Evolutionary conservation across 345 rosid genomes (phyloP).

Genomic region (Theobroma cacao): DNA sequence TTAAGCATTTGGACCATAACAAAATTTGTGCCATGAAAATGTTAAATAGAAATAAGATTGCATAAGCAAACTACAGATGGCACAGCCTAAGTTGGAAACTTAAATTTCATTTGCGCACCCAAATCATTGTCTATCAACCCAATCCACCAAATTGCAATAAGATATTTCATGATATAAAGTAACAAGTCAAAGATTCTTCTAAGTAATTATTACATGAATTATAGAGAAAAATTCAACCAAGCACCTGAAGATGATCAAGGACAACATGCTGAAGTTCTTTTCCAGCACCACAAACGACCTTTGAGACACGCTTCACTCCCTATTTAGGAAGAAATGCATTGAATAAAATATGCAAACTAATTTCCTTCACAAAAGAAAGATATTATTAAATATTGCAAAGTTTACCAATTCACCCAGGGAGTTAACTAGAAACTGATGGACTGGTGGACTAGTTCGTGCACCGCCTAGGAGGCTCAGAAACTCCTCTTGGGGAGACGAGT

Average conservation of each 20-base stretch:
- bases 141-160: slow-evolving; percentile 8
- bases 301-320: slow-evolving; percentile 89
- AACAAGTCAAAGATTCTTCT: background rate
- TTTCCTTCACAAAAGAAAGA: slow-evolving; percentile 11
- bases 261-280: slow-evolving; percentile 86
- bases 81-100: background rate
- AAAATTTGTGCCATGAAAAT: background rate
- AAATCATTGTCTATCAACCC: background rate
- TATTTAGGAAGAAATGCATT: slow-evolving; percentile 29
- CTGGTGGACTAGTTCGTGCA: slow-evolving; percentile 83
- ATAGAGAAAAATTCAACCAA: slow-evolving; percentile 18
- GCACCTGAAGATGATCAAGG: slow-evolving; percentile 89
- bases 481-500: slow-evolving; percentile 92
- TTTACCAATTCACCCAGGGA: slow-evolving; percentile 85
- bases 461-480: slow-evolving; percentile 90
- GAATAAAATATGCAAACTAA: slow-evolving; percentile 12
- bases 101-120: background rate
- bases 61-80: background rate
- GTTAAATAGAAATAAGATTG: background rate
- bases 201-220: slow-evolving; percentile 2
- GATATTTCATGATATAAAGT: background rate
- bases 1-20: background rate
- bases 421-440: slow-evolving; percentile 88
- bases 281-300: slow-evolving; percentile 80
- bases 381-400: slow-evolving; percentile 16